phyloP scores from a whole-genome alignment of 306 rosid genomes.

The Astragalus glycyphyllos region DNA sequence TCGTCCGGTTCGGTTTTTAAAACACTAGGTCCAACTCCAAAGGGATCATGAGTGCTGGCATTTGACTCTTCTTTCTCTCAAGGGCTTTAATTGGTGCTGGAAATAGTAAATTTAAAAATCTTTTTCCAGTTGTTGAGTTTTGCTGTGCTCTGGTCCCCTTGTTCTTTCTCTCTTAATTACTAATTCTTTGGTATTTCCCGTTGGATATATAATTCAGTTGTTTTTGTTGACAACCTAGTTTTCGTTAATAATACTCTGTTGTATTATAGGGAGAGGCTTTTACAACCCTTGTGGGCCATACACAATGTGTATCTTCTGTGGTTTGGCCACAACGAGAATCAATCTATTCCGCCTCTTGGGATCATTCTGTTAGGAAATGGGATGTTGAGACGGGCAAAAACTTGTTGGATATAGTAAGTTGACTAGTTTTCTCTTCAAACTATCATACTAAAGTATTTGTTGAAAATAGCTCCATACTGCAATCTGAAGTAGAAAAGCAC shows the following conservation, averaged over 20 bases:
- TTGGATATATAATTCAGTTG: conserved; percentile 1
- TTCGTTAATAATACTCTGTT: conserved; percentile 31
- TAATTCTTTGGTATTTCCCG: background rate
- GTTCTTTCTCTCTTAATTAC: conserved; percentile 3
- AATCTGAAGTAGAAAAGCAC: conserved; percentile 23
- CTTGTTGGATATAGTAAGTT: conserved; percentile 65
- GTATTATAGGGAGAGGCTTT: conserved; percentile 68
- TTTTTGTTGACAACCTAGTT: too few relatives aligned
- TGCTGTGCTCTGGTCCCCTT: background rate
- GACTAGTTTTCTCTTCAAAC: background rate
- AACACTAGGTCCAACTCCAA: background rate
- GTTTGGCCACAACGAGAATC: conserved; percentile 74
- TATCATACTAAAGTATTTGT: background rate
- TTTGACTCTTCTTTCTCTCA: conserved; percentile 9
- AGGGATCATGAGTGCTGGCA: background rate
- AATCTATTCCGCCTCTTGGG: conserved; percentile 94
- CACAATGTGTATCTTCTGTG: conserved; percentile 89
- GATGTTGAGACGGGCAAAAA: conserved; percentile 83
- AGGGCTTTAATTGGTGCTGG: conserved; percentile 1
- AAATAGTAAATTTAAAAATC: background rate
- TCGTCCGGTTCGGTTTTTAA: too few relatives aligned
- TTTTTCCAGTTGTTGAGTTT: background rate
- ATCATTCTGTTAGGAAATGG: conserved; percentile 88
- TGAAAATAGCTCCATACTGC: conserved; percentile 13
- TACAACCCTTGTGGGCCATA: conserved; percentile 84